These are phyloP conservation scores for Chrysanthemum lavandulifolium DNA, from an alignment of 129 eudicot genomes.

Conservation along the genomic window DNA sequence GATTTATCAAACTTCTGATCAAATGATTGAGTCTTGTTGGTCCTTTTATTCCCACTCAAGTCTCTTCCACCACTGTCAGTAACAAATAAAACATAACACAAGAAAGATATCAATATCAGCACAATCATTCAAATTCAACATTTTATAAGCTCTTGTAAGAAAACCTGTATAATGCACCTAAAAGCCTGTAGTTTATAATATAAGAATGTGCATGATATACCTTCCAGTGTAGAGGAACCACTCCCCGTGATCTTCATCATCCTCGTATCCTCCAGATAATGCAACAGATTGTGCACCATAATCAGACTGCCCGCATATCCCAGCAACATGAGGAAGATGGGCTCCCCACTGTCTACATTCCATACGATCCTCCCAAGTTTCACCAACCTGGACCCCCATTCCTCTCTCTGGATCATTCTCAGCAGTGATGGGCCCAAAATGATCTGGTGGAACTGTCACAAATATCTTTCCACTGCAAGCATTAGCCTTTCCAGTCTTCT, in stretches of 20 bases:
- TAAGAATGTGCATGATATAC: slow-evolving; percentile 27
- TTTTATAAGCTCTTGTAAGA: not conserved
- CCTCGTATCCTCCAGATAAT: slow-evolving; percentile 93
- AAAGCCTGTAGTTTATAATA: not conserved
- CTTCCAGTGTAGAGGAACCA: slow-evolving; percentile 92
- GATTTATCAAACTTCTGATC: slow-evolving; percentile 70
- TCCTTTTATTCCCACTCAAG: slow-evolving; percentile 83
- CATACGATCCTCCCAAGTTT: slow-evolving; percentile 74
- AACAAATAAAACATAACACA: not conserved
- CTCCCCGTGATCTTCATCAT: slow-evolving; percentile 97
- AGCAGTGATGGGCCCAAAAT: slow-evolving; percentile 81
- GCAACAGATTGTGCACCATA: slow-evolving; percentile 91
- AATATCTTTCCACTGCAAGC: slow-evolving; percentile 91
- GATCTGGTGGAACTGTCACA: slow-evolving; percentile 79
- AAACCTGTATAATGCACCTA: no score
- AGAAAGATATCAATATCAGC: not conserved
- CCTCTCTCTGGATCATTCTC: slow-evolving; percentile 81
- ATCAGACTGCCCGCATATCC: slow-evolving; percentile 71
- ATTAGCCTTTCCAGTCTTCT: slow-evolving; percentile 85
- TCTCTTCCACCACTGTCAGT: slow-evolving; percentile 85
- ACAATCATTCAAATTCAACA: not conserved
- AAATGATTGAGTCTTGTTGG: slow-evolving; percentile 86
- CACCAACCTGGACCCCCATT: slow-evolving; percentile 86
- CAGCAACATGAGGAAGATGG: slow-evolving; percentile 86
- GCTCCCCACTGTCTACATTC: slow-evolving; percentile 97